These are phyloP conservation scores for Sphaerobolus stellatus DNA, from an alignment of 1,284 basidiomycete species.

Conservation along the genomic window DNA sequence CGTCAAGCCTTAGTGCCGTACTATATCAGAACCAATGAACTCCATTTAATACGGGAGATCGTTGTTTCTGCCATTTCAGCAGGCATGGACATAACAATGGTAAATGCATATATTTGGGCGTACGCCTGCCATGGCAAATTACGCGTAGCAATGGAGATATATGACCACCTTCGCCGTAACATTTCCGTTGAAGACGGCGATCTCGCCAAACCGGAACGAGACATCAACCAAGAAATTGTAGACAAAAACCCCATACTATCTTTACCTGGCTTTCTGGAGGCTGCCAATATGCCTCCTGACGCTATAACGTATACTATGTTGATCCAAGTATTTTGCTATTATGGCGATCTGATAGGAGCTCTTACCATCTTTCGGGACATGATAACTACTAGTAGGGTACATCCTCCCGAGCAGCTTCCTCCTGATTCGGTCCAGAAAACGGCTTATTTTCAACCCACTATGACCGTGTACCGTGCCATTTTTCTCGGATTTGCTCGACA, in stretches of 20 bases:
- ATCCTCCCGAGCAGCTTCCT: background rate
- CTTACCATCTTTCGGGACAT: conserved; percentile 70
- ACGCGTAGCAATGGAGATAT: conserved; percentile 59
- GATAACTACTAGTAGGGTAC: conserved; percentile 47
- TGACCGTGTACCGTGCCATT: conserved; percentile 64
- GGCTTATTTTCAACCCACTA: conserved; percentile 45
- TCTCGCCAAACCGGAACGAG: background rate
- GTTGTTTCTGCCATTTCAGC: conserved; percentile 51
- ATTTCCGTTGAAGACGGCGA: conserved; percentile 33
- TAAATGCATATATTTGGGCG: conserved; percentile 68
- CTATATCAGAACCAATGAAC: conserved; percentile 45
- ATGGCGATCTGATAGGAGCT: conserved; percentile 61
- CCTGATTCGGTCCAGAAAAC: conserved; percentile 18
- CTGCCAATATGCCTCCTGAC: conserved; percentile 55
- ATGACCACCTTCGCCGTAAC: conserved; percentile 59
- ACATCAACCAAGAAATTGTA: conserved; percentile 1
- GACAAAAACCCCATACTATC: conserved; percentile 10
- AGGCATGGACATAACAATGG: conserved; percentile 56
- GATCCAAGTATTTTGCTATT: conserved; percentile 66
- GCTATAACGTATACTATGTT: conserved; percentile 66
- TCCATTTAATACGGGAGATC: conserved; percentile 54
- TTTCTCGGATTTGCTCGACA: conserved; percentile 77
- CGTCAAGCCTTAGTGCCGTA: conserved; percentile 60
- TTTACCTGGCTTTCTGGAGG: conserved; percentile 33
- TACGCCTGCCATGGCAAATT: conserved; percentile 54